Evolutionary conservation across 192 early-diverging fungal genomes (phyloP).

Genomic region (Dissophora ornata): DNA sequence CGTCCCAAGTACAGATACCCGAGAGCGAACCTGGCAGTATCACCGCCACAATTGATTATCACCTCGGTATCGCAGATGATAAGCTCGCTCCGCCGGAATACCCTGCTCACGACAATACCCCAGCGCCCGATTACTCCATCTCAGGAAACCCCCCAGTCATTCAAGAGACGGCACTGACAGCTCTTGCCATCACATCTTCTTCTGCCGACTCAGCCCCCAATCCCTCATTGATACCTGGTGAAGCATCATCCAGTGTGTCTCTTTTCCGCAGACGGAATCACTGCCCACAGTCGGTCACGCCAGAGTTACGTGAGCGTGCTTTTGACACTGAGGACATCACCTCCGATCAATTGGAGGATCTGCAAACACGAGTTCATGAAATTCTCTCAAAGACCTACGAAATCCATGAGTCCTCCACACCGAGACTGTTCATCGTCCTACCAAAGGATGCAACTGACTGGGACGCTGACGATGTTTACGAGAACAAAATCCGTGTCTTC

Average conservation of each 20-base stretch:
- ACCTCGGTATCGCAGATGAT: background rate
- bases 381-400: background rate
- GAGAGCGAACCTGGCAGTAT: too few species aligned
- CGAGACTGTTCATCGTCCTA: constrained; percentile 1
- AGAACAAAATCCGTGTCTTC: background rate
- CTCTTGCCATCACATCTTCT: too few species aligned
- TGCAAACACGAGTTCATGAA: background rate
- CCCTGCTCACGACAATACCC: background rate
- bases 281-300: background rate
- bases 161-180: too few species aligned
- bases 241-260: too few species aligned
- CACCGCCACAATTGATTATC: background rate
- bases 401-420: background rate
- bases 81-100: background rate
- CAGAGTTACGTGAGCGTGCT: background rate
- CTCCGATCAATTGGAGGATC: background rate
- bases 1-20: background rate
- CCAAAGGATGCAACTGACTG: constrained; percentile 7
- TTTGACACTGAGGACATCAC: constrained; percentile 6
- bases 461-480: background rate
- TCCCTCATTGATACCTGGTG: too few species aligned
- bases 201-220: too few species aligned
- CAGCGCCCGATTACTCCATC: background rate
- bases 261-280: background rate
- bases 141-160: background rate